phyloP scores from a whole-genome alignment of 2,329 filamentous ascomycete species.

The Geosmithia morbida region DNA sequence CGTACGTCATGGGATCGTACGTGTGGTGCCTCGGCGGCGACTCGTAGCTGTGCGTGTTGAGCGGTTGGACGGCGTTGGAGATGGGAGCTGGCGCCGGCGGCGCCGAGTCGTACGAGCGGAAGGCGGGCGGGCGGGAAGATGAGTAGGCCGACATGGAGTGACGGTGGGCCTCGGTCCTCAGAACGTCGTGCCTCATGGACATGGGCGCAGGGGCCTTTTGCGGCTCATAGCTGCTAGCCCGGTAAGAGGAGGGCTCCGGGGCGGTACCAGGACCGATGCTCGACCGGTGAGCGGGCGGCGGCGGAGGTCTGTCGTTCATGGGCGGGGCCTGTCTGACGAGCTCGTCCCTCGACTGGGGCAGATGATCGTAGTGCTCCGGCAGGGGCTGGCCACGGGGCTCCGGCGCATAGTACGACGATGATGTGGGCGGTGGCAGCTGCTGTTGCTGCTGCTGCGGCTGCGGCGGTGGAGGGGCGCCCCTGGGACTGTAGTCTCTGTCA shows the following conservation, averaged over 20 bases:
- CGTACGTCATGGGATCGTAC: conserved; percentile 29
- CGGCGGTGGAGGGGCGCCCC: conserved; percentile 6
- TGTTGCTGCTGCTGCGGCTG: no score
- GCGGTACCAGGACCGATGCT: no score
- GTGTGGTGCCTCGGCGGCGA: conserved; percentile 30
- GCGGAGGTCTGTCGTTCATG: conserved; percentile 33
- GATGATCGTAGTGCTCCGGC: conserved; percentile 15
- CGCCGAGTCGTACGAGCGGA: conserved; percentile 34
- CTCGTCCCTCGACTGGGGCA: conserved; percentile 5
- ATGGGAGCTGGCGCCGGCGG: conserved; percentile 14
- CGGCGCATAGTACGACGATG: conserved; percentile 18
- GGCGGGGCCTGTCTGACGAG: conserved; percentile 13
- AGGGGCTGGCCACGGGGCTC: conserved; percentile 19
- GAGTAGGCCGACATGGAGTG: conserved; percentile 35
- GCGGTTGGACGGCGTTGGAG: conserved; percentile 11
- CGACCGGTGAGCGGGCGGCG: conserved; percentile 37
- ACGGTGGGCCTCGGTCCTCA: conserved; percentile 42
- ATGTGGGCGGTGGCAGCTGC: no score
- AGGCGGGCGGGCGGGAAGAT: conserved; percentile 30
- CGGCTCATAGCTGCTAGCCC: conserved; percentile 24
- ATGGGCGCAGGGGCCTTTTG: conserved; percentile 29
- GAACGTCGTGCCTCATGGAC: conserved; percentile 43
- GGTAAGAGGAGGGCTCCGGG: conserved; percentile 11
- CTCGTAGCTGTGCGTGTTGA: conserved; percentile 16
- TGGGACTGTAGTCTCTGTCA: conserved; percentile 21